Evolutionary conservation across 441 rosid species (phyloP).

Genomic region (Populus hybrid): DNA sequence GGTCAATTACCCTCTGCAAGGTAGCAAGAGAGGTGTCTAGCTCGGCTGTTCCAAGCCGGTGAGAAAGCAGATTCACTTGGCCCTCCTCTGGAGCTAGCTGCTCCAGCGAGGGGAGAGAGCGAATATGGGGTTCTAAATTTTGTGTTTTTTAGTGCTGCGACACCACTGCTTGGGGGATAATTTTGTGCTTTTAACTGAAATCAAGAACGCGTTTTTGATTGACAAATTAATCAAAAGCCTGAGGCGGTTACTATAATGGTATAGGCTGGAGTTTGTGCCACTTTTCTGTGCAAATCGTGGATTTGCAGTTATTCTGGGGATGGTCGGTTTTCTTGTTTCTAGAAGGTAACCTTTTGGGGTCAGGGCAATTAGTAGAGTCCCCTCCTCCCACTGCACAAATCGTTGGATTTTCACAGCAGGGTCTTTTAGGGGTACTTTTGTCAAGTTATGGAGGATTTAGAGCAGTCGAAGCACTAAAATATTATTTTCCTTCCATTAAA

Average conservation of each 20-base stretch:
- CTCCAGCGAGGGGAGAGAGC: background rate
- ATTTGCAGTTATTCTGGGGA: conserved; percentile 45
- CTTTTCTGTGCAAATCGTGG: conserved; percentile 20
- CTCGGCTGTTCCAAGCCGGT: background rate
- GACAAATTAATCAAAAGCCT: conserved; percentile 12
- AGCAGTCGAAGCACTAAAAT: conserved; percentile 1
- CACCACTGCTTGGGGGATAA: conserved; percentile 6
- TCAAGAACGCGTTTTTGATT: conserved; percentile 27
- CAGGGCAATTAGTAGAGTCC: background rate
- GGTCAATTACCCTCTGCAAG: background rate
- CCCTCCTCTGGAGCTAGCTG: background rate
- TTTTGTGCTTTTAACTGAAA: conserved; percentile 37
- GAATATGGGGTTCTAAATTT: no score
- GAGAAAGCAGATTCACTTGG: background rate
- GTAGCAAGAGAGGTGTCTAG: background rate
- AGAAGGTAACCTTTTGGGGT: background rate
- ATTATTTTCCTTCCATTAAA: conserved; percentile 2
- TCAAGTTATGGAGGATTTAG: background rate
- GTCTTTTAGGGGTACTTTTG: conserved; percentile 9
- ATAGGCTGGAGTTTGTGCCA: conserved; percentile 10
- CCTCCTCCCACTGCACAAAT: background rate
- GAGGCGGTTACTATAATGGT: conserved; percentile 33
- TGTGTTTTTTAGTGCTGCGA: background rate
- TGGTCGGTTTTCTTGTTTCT: conserved; percentile 38
- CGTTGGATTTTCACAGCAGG: background rate